Conservation (phyloP, 108 stramenopile genomes). For the Fistulifera solaris region DNA sequence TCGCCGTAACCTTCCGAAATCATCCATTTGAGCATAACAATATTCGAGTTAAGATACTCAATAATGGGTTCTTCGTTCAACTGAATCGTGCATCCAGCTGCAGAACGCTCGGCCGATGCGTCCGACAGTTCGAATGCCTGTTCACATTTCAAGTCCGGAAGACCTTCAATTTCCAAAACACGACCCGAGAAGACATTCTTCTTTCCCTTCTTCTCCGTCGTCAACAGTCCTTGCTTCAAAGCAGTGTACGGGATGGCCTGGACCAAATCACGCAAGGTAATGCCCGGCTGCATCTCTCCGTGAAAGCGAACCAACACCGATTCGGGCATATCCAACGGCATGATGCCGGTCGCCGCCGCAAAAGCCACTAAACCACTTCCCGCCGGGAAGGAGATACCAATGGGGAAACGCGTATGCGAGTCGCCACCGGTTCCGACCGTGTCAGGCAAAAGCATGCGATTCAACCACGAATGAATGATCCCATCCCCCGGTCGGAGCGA, state of each 20-base stretch:
- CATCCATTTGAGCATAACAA: constrained; percentile 98
- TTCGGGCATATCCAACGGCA: constrained; percentile 96
- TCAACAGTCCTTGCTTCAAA: constrained; percentile 83
- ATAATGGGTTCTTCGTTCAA: constrained; percentile 90
- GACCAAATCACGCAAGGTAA: constrained; percentile 92
- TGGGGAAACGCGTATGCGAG: constrained; percentile 93
- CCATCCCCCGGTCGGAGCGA: constrained; percentile 93
- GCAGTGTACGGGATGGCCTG: constrained; percentile 95
- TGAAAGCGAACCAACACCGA: constrained; percentile 85
- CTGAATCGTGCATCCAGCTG: constrained; percentile 94
- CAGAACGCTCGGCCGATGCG: constrained; percentile 89
- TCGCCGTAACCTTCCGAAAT: constrained; percentile 94
- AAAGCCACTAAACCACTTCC: constrained; percentile 93
- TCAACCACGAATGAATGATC: constrained; percentile 96
- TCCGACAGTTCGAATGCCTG: constrained; percentile 94
- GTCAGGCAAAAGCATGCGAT: constrained; percentile 93
- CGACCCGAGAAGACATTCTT: constrained; percentile 93
- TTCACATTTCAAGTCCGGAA: constrained; percentile 89
- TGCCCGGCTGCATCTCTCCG: constrained; percentile 91
- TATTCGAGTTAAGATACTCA: constrained; percentile 87
- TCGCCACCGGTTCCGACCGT: constrained; percentile 96
- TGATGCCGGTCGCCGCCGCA: constrained; percentile 91
- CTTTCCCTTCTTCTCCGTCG: constrained; percentile 92
- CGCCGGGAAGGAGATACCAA: constrained; percentile 95
- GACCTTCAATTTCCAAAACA: constrained; percentile 92